Evolutionary conservation across 345 rosid species (phyloP), one percentile per base, ranked within the genome.

Genomic region (Abelmoschus esculentus): DNA sequence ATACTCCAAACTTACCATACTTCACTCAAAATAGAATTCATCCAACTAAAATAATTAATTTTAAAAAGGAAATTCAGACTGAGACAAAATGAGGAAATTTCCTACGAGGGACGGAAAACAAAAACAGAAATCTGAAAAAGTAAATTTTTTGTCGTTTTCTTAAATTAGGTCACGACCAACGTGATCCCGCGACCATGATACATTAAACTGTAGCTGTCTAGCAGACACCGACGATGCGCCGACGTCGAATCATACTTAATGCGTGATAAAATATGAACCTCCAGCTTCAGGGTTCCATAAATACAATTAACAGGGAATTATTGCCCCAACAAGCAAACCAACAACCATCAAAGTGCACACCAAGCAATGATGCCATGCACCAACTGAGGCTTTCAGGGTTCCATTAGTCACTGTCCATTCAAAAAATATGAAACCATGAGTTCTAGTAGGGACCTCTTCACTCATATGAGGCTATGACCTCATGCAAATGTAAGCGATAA

Each of bases 381-480:
- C 55, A 46, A 14, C 38, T 3, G 38, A 55, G 69, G 69, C 47
- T 65, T 65, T 65, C 19, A 26, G 69, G 14, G 67, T 63, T 63
- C 67, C 44, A 40, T 3, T 19, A 42, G 53, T 63, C 55, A 46
- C 26, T 44, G 46, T 10, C 26, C 28, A 42, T 65, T 34, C 32
- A 13, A 44, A 44, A 19, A 63, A 44, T 6, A 13, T 65, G 69
- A 53, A 65, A 38, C 69, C 69, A 44, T 10, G 12, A 42, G 19
- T 26, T 26, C 3, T 14, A 46, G 40, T 28, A 34, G 22, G 44
- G 65, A 60, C 55, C 69, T 29, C 15, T 8, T 38, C 28, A 18
- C 50, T 22, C 32, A 22, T 22, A 22, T 22, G 26, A 22, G 26
- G 26, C 46, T 42, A 42, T 42, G 46, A 42, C 13, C 13, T 42